Base-by-base conservation (phyloP, 352 stramenopile genomes). In the Thalassiosira mediterranea region DNA sequence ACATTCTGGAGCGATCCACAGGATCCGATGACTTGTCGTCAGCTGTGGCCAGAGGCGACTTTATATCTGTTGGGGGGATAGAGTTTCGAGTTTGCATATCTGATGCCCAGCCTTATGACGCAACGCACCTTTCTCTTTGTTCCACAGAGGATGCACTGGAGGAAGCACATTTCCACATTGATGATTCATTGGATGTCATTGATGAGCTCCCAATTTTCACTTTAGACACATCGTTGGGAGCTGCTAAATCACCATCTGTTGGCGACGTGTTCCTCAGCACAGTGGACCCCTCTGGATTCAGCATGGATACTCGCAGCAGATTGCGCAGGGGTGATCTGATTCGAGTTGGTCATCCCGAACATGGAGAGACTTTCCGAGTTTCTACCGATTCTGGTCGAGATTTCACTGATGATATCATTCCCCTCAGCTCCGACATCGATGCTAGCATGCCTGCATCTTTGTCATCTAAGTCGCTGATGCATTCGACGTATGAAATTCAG, bases 401-500 rank as follows among this genome's bases (percentile, higher is more conserved):
- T 46, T 90, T 88, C 57, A 75, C 46, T 28, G 76, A 83, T 42
- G 23, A 42, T 40, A 47, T 78, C 17, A 74, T 91, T 60, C 81
- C 79, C 32, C 76, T 92, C 11, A 72, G 71, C 25, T 76, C 56
- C 15, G 42, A 47, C 1, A 64, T 80, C 4, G 84, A 92, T 69
- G 54, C 81, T 19, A 71, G 49, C 48, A 54, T 59, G 21, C 21
- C 54, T 38, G 75, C 84, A 49, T 84, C 78, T 32, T 42, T 92
- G 21, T 88, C 83, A 5, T 49, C 46, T 3, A 64, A 53, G 42
- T 65, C 71, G n/a, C 76, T 91, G 28, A 10, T 66, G 31, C 82
- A 90, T 72, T 75, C 84, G 11, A 86, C 79, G 10, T 91, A 89
- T 66, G 90, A 95, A 69, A 78, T 95, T 15, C 90, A 95, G 69